These are phyloP conservation scores for Amaranthus hypochondriacus DNA, from an alignment of 148 eudicot species.

Conservation along the genomic window DNA sequence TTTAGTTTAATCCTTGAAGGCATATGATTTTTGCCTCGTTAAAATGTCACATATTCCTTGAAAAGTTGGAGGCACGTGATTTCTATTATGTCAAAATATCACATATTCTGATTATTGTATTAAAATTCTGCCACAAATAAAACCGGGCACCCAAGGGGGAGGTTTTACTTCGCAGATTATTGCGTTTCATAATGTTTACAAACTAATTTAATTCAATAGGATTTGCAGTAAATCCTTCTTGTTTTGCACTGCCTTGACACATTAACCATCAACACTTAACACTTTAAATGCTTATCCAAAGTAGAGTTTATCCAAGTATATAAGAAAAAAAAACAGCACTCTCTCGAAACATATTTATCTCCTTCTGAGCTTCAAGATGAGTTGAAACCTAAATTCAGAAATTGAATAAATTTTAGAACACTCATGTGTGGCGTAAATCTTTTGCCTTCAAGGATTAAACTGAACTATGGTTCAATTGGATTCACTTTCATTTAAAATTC, in stretches of 20 bases:
- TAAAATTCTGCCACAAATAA: too few species aligned
- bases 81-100: too few species aligned
- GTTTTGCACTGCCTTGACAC: conserved; percentile 59
- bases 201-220: conserved; percentile 71
- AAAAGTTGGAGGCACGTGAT: too few species aligned
- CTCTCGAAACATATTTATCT: neutral
- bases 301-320: neutral
- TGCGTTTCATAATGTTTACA: conserved; percentile 58
- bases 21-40: too few species aligned
- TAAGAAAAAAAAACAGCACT: neutral
- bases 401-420: neutral
- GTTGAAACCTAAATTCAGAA: neutral
- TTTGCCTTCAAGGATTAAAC: too few species aligned
- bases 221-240: conserved; percentile 73
- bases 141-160: conserved; percentile 44
- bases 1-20: too few species aligned
- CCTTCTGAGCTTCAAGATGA: neutral
- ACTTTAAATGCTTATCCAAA: neutral
- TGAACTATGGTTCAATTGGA: too few species aligned
- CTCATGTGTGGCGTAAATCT: too few species aligned
- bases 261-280: conserved; percentile 2
- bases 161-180: conserved; percentile 64
- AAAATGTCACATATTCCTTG: too few species aligned
- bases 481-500: too few species aligned
- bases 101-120: too few species aligned